Base-by-base conservation (phyloP, 2,329 filamentous ascomycete species). In the Dothideomycetes sp. region DNA sequence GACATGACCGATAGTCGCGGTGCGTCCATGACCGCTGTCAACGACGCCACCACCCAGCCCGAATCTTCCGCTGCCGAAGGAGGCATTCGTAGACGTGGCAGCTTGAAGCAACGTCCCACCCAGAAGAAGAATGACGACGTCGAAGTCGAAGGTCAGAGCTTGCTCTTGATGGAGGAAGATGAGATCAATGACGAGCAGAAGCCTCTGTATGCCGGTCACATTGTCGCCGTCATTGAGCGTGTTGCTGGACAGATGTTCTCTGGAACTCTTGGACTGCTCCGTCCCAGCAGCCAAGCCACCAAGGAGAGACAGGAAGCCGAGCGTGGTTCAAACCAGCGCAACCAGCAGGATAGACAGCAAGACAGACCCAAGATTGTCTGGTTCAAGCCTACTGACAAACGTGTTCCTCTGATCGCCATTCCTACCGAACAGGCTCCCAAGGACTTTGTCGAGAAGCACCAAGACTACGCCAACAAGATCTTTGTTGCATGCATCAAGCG, bases 61-160 rank as follows among this genome's bases (percentile, higher is more conserved):
- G 59, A 74, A 65, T 61, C 59, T 74, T 82, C 58, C 73, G 74
- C 49, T 69, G 70, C 70, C 48, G 89, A 95, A 54, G 87, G 88
- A 55, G 85, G 88, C 46, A 80, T 98, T 49, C 84, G 89, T 53
- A 79, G 91, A 51, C 84, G 91, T 57, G 91, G 91, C 51, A 96
- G 89, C 74, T 76, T 98, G 52, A 82, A 91, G 56, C 91, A 96
- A 68, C 83, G 91, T 40, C 91, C 91, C 7, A 96, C 89, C 0
- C 91, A 98, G 66, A 98, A 98, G 79, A 98, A 98, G 77, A 98
- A 98, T 49, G 91, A 98, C 52, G 91, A 98, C 61, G 91, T 98
- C 18, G 91, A 98, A 64, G 91, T 98, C 19, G 91, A 98, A 62
- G 91, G 91, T 18, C 91, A 98, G 64, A 96, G 89, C 60, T 74